Evolutionary conservation across 352 stramenopile species (phyloP), one percentile per base, ranked within the genome.

Genomic region (Phytopythium helicoides): DNA sequence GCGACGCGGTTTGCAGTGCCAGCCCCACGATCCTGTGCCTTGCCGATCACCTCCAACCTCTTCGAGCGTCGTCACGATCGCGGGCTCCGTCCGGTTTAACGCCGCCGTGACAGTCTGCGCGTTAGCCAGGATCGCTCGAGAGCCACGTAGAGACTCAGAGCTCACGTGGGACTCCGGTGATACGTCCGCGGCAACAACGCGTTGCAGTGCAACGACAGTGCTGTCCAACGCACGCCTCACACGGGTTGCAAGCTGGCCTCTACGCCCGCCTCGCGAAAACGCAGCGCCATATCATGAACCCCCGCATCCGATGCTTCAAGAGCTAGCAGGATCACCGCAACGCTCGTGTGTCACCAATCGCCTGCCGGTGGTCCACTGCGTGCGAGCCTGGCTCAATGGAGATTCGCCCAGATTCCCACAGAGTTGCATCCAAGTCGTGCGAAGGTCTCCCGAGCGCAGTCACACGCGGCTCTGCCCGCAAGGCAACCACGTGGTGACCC

Each of bases 381-480:
- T 31, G 7, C 23, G 28, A 9, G 3, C 38, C 38, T 35, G 40
- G 11, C 16, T 47, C 40, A 47, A 9, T 26, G 18, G n/a, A 49
- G 44, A 49, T 38, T 49, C 44, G 25, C 9, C 26, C 14, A 38
- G 44, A 38, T 49, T 38, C 42, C 4, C 14, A 28, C 14, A 45
- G 23, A 12, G 55, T 62, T 36, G 39, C 48, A 26, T 26, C 39
- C 42, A 62, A 23, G 48, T 57, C 2, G 18, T 28, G 11, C 25
- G 35, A 61, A 61, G n/a, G 34, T 60, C 53, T 34, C 23, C 26
- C 25, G 23, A 49, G 23, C 28, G 28, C 28, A 33, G 28, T 49
- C 16, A 25, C 26, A 16, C 42, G 23, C 42, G 26, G 21, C 42
- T 37, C 10, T 35, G 39, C 44, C 25, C 26, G 25, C 44, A 8